Evolutionary conservation across 352 stramenopile species (phyloP).

Genomic region (Phytophthora chlamydospora): DNA sequence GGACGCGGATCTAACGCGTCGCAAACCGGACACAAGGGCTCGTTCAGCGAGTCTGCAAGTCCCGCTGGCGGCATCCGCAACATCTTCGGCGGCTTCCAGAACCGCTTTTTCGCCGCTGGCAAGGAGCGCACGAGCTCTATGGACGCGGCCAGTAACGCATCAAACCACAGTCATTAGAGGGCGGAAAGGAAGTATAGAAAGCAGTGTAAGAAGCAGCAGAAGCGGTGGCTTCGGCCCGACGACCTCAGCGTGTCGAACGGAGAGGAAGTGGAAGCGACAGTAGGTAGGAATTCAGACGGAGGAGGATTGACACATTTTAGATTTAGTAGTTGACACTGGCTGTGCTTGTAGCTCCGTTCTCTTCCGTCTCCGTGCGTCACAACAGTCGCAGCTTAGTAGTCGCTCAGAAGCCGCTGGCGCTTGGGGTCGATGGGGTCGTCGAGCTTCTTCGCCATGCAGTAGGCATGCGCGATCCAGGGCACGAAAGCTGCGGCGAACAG

Average conservation of each 20-base stretch:
- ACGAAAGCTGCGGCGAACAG: constrained; percentile 76
- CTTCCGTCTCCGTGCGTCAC: constrained; percentile 3
- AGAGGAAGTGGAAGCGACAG: constrained; percentile 17
- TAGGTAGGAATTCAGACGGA: constrained; percentile 26
- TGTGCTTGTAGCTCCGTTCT: constrained; percentile 18
- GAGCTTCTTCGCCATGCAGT: constrained; percentile 71
- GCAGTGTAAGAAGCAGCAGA: constrained; percentile 19
- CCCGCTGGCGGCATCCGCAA: constrained; percentile 53
- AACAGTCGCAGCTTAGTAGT: constrained; percentile 41
- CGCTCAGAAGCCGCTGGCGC: constrained; percentile 63
- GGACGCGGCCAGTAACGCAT: constrained; percentile 47
- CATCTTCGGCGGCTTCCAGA: constrained; percentile 75
- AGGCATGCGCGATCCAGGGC: constrained; percentile 79
- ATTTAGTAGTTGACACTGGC: constrained; percentile 35
- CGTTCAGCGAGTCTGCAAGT: constrained; percentile 45
- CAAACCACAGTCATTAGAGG: constrained; percentile 36
- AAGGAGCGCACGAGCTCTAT: constrained; percentile 67
- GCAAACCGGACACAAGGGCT: constrained; percentile 44
- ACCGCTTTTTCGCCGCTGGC: constrained; percentile 66
- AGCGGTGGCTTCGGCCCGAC: neutral
- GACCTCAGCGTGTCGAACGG: neutral
- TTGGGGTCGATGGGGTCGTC: constrained; percentile 72
- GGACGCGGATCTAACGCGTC: constrained; percentile 37
- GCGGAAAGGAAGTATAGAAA: constrained; percentile 23
- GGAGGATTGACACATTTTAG: constrained; percentile 36